phyloP scores from a whole-genome alignment of 108 stramenopile genomes.

The Nannochloropsis salina region DNA sequence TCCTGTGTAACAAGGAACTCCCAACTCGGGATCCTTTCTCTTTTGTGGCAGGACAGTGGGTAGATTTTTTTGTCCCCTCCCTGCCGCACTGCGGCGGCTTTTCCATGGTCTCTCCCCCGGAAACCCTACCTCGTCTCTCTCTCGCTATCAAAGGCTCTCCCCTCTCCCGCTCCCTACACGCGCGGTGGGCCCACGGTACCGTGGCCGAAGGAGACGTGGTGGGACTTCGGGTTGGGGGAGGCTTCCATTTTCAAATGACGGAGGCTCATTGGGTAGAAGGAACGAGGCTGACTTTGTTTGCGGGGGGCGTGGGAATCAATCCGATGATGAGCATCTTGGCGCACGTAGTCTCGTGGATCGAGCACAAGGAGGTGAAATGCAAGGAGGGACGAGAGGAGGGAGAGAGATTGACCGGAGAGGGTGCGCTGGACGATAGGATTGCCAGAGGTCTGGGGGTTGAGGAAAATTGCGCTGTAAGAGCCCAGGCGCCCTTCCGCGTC shows the following conservation, averaged over 20 bases:
- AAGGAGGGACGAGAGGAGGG: neutral
- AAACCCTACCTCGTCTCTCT: neutral
- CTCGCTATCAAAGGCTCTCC: neutral
- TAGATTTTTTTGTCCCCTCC: neutral
- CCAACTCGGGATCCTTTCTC: neutral
- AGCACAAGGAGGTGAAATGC: neutral
- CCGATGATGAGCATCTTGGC: neutral
- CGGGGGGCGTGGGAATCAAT: constrained; percentile 11
- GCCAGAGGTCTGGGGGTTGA: neutral
- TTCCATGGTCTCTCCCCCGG: neutral
- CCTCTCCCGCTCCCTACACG: neutral
- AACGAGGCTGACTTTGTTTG: constrained; percentile 5
- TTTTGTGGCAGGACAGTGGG: constrained; percentile 2
- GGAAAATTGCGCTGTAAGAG: neutral
- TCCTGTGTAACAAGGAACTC: neutral
- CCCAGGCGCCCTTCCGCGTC: neutral
- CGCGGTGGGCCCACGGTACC: neutral
- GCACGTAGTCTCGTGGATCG: constrained; percentile 1
- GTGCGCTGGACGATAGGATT: neutral
- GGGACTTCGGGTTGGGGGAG: neutral
- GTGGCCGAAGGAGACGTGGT: neutral
- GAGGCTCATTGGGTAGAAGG: neutral
- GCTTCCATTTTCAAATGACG: constrained; percentile 15
- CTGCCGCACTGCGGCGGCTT: neutral
- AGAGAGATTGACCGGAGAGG: neutral